Evolutionary conservation across 2,329 filamentous ascomycete species (phyloP), one percentile per base, ranked within the genome.

Genomic region (Fusarium praegraminearum): DNA sequence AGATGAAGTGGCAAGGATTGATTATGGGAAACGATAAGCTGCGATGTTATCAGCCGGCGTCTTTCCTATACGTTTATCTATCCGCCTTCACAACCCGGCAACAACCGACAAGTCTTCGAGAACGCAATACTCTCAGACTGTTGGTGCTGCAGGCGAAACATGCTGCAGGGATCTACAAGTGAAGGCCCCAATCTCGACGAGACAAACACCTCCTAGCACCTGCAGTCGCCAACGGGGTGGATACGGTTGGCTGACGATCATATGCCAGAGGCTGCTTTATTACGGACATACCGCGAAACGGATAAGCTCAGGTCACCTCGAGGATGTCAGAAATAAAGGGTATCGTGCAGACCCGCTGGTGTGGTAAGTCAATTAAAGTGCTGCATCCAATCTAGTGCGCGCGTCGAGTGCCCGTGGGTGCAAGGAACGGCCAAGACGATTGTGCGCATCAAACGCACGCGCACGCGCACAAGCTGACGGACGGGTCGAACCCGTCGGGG

Each of bases 361-460:
- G 35, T 43, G 40, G 41, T 63, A 24, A 6, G 4, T 32, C 7
- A 16, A 46, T 46, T 16, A 46, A 46, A 46, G 12, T 28, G 36
- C 43, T 61, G 45, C 60, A 57, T n/a, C 65, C 66, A 69, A 69
- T 68, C 32, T 54, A 57, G 43, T 44, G 20, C 22, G 22, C 35
- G 47, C 43, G n/a, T 53, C 38, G 2, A 43, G 55, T 56, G 46
- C 66, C 61, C 66, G 66, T 69, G 65, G 66, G 44, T 66, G 43
- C 47, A 69, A 62, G 47, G 65, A 69, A 62, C 65, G 61, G 66
- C 38, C 43, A 63, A 63, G 58, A 63, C 38, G 26, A 28, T 51
- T 44, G 22, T 15, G 24, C 41, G 41, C 41, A 44, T 44, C 41
- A 28, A 44, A 44, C 41, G 36, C 36, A 44, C 41, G 41, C 40